Conservation (phyloP, 768 basidiomycete genomes). For the Collybia mongolica region DNA sequence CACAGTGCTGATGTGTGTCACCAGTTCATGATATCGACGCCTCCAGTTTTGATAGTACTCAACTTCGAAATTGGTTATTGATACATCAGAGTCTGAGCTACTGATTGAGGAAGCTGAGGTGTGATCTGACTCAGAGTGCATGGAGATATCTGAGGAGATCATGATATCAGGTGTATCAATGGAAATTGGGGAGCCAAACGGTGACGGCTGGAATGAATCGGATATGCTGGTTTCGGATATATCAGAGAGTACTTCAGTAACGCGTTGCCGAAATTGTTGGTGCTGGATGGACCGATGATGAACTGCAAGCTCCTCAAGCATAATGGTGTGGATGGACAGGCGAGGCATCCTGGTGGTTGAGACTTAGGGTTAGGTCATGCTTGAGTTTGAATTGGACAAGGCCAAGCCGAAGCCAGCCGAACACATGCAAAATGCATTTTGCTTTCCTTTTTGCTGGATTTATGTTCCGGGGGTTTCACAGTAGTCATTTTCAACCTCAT, state of each 20-base stretch:
- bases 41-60: conserved; percentile 1
- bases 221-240: neutral
- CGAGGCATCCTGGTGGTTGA: neutral
- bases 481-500: too few species aligned
- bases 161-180: conserved; percentile 2
- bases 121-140: neutral
- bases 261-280: neutral
- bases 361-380: neutral
- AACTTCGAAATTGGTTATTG: neutral
- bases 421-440: conserved; percentile 2
- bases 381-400: neutral
- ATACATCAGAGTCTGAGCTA: neutral
- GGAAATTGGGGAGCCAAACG: neutral
- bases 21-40: neutral
- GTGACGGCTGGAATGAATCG: neutral
- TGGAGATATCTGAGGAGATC: neutral
- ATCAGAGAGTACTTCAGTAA: neutral
- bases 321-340: neutral
- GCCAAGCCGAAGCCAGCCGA: neutral
- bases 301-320: neutral
- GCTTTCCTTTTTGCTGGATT: neutral
- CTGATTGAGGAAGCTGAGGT: neutral
- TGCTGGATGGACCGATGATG: neutral
- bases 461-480: neutral
- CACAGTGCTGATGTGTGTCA: neutral